phyloP scores from a whole-genome alignment of 257 asterid species.

The Solanum megistacrolobum region DNA sequence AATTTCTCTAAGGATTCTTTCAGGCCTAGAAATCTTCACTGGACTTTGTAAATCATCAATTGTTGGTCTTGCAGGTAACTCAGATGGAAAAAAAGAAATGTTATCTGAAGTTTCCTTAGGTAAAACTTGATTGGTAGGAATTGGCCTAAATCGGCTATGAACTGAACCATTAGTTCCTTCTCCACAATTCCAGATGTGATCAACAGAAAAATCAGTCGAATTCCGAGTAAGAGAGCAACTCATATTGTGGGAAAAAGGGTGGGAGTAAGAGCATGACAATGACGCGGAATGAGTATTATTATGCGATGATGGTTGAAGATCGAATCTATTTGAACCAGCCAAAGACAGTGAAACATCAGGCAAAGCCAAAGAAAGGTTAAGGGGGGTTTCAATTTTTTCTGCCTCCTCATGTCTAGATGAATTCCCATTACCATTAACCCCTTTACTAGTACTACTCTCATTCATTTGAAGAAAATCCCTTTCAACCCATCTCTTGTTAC shows the following conservation, averaged over 20 bases:
- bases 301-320: conserved; percentile 33
- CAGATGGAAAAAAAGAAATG: conserved; percentile 74
- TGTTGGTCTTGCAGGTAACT: conserved; percentile 77
- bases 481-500: not conserved
- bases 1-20: conserved; percentile 68
- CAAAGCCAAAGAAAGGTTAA: conserved; percentile 64
- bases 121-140: conserved; percentile 19
- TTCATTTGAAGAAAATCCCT: conserved; percentile 51
- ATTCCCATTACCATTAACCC: not conserved
- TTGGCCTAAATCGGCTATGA: conserved; percentile 89
- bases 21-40: conserved; percentile 42
- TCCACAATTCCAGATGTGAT: conserved; percentile 84
- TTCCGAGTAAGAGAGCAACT: conserved; percentile 15
- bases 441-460: conserved; percentile 11
- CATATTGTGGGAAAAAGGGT: conserved; percentile 17
- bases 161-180: conserved; percentile 99
- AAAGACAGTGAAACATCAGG: conserved; percentile 33
- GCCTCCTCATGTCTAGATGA: conserved; percentile 49
- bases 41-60: conserved; percentile 34
- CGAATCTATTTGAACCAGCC: conserved; percentile 1
- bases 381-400: conserved; percentile 62
- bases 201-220: conserved; percentile 40
- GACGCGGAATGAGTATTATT: conserved; percentile 59
- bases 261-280: conserved; percentile 62
- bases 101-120: conserved; percentile 23